Evolutionary conservation across 2,329 filamentous ascomycete species (phyloP), one percentile per base, ranked within the genome.

Genomic region (Colletotrichum sp.): DNA sequence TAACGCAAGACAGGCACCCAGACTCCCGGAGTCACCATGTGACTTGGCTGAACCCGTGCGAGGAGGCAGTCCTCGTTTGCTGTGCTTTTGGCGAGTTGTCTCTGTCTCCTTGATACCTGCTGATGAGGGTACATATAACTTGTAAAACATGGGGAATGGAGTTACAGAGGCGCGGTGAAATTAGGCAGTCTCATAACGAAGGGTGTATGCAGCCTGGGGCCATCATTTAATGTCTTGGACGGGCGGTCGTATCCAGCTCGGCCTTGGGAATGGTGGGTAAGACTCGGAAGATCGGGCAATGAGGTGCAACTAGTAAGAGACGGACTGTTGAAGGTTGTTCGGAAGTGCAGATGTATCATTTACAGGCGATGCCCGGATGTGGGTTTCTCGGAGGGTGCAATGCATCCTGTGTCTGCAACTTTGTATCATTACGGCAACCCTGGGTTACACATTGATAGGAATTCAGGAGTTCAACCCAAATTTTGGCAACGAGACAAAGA

Each of bases 1-100:
- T 65, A 65, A 39, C 44, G 16, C 70, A 68, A 73, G 64, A 65
- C 70, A 69, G 34, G 9, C 34, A 76, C 52, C 74, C 32, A 64
- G 70, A 68, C 34, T 52, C 39, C 44, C 62, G 24, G 64, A 44
- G 18, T 57, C 69, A 66, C 62, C 24, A 69, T 55, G 28, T 63
- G 59, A 34, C 59, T 24, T 13, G 59, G 59, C 32, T 15, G 59
- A 32, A 32, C 59, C 28, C 59, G 18, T 36, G 32, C 28, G 24
- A 15, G 12, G 18, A 21, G 59, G 12, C n/a, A 21, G 44, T 21
- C 39, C n/a, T n/a, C 44, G 24, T 70, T 8, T 16, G 18, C 30
- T 26, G 28, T 28, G 24, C 18, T 49, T 16, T 28, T 26, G 30
- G 8, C 18, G 18, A 32, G 30, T 30, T 30, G 28, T 21, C 18